Conservation (phyloP, 306 rosid genomes). For the Fragaria ananassa region DNA sequence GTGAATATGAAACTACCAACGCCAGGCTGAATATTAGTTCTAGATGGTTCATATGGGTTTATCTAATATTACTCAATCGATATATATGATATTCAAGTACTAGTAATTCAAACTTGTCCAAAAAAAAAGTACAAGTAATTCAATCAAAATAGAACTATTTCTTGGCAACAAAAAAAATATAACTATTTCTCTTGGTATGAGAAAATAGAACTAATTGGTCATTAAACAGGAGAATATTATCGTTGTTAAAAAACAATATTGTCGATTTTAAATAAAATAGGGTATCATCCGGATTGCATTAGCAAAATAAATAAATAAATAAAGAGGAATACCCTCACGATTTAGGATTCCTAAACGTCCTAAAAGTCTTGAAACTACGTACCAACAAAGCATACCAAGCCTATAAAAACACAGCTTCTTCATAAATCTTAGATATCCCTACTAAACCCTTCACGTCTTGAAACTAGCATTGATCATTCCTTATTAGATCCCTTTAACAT, state of each 20-base stretch:
- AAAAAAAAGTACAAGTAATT: background rate
- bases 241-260: background rate
- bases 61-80: too few relatives aligned
- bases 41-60: too few relatives aligned
- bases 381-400: too few relatives aligned
- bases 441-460: background rate
- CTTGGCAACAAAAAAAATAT: background rate
- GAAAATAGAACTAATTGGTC: background rate
- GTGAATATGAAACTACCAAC: background rate
- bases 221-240: background rate
- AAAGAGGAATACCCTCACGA: background rate
- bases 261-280: background rate
- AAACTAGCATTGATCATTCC: background rate
- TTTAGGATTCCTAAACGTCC: conserved; percentile 4
- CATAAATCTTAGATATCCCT: background rate
- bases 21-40: background rate
- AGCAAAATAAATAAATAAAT: background rate
- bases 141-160: background rate
- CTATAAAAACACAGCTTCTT: background rate
- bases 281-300: background rate
- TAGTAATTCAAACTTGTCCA: background rate
- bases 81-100: background rate
- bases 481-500: conserved; percentile 9
- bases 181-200: too few relatives aligned
- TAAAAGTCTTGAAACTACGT: too few relatives aligned